Evolutionary conservation across 2,329 filamentous ascomycete genomes (phyloP), one percentile per base, ranked within the genome.

Genomic region (Drechslera avenae): DNA sequence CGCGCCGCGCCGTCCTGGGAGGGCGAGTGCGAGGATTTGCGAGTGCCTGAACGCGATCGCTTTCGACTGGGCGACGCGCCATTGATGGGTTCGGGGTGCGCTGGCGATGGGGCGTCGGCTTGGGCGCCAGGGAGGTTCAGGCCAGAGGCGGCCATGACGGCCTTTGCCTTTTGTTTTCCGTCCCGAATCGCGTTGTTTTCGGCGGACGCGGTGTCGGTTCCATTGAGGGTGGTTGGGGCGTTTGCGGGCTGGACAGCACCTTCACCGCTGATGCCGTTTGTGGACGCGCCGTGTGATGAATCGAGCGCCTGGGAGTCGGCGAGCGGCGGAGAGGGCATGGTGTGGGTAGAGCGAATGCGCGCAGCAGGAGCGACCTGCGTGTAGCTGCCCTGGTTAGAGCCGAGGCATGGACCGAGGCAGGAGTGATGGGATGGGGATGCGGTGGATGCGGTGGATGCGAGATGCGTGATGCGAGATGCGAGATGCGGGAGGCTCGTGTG

Each of bases 111-210:
- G 58, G 53, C 71, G 35, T 64, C 63, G 23, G 52, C 32, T 8
- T 67, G 63, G 18, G 68, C 66, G 37, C 66, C 62, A 37, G 67
- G 63, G 35, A 73, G 43, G 54, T 67, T 67, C 34, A 76, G 64
- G 35, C 76, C 76, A n/a, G 82, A 81, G 18, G 81, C 80, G 32
- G 79, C 81, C 65, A 85, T 76, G 44, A 83, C 76, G 32, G 82
- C 81, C 69, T 82, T 84, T 39, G 83, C 82, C 67, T 80, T 83
- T 64, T 84, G 80, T 63, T 86, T 86, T 46, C 80, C 81, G 68
- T 84, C 81, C 46, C 78, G 76, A 48, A 85, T 83, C 46, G 75
- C 69, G 70, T 81, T 77, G 60, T 65, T 68, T 28, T 71, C 69
- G 43, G 60, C 59, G 32, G 63, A 58, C 57, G 70, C 57, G 56